phyloP scores from a whole-genome alignment of 2,329 filamentous ascomycete genomes.

The Claviceps sp. region DNA sequence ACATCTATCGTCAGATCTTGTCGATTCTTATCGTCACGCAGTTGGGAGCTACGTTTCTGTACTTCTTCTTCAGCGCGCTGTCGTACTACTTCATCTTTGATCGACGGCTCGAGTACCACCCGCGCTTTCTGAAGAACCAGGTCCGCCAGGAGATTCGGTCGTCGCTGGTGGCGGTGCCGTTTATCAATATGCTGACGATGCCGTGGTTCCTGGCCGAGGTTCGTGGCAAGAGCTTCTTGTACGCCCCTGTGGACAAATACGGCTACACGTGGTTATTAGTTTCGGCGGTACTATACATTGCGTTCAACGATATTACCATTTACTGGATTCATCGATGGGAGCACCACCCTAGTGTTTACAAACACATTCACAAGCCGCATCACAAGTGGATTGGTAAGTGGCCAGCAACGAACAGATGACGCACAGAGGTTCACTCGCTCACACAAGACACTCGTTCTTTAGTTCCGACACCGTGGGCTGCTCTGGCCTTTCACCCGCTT shows the following conservation, averaged over 20 bases:
- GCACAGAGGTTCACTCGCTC: no score
- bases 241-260: constrained; percentile 24
- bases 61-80: constrained; percentile 55
- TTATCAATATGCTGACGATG: constrained; percentile 30
- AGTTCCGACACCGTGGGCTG: constrained; percentile 88
- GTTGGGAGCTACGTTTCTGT: constrained; percentile 28
- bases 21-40: constrained; percentile 26
- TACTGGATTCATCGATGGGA: constrained; percentile 85
- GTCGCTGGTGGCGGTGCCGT: constrained; percentile 28
- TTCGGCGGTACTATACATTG: constrained; percentile 25
- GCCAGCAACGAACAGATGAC: background rate
- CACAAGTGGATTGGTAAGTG: constrained; percentile 79
- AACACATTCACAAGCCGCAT: constrained; percentile 86
- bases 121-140: constrained; percentile 34
- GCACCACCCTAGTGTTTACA: constrained; percentile 68
- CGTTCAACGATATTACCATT: constrained; percentile 34
- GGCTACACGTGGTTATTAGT: constrained; percentile 25
- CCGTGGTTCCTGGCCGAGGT: constrained; percentile 34
- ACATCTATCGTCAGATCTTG: constrained; percentile 25
- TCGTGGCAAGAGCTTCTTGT: constrained; percentile 31
- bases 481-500: constrained; percentile 86
- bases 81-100: constrained; percentile 58
- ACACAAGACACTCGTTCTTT: no score
- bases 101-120: constrained; percentile 30
- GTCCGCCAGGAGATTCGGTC: constrained; percentile 29